Evolutionary conservation across 192 early-diverging fungal species (phyloP).

Genomic region (Entomortierella lignicola): DNA sequence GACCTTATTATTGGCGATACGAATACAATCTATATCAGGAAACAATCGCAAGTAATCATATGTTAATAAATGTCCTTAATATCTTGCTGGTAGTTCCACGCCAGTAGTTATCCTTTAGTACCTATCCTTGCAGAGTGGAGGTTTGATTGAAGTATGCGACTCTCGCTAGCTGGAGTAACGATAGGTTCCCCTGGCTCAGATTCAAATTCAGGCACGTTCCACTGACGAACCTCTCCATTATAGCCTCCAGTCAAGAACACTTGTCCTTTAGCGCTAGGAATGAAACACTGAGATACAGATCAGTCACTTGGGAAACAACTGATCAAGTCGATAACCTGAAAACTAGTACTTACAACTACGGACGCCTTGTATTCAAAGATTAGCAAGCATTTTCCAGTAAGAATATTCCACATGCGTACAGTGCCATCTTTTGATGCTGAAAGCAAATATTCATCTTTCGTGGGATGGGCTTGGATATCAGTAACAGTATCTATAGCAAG

Average conservation of each 20-base stretch:
- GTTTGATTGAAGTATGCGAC: slow-evolving; percentile 35
- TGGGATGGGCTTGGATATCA: slow-evolving; percentile 80
- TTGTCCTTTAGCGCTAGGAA: slow-evolving; percentile 66
- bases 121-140: slow-evolving; percentile 54
- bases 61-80: too few relatives aligned
- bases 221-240: slow-evolving; percentile 55
- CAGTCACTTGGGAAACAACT: neutral
- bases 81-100: too few relatives aligned
- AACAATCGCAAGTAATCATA: too few relatives aligned
- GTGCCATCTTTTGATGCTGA: slow-evolving; percentile 81
- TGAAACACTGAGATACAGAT: slow-evolving; percentile 57
- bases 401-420: slow-evolving; percentile 83
- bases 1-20: slow-evolving; percentile 73
- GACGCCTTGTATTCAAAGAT: slow-evolving; percentile 70
- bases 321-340: neutral
- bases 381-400: slow-evolving; percentile 67
- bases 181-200: slow-evolving; percentile 27
- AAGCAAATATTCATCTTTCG: slow-evolving; percentile 69
- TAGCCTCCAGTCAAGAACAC: slow-evolving; percentile 64
- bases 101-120: neutral
- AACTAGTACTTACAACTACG: slow-evolving; percentile 60
- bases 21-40: slow-evolving; percentile 71
- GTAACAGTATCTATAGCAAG: slow-evolving; percentile 62
- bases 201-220: slow-evolving; percentile 39
- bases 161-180: slow-evolving; percentile 32